Conservation (phyloP, 495 filamentous ascomycete genomes). For the Rostrohypoxylon terebratum region DNA sequence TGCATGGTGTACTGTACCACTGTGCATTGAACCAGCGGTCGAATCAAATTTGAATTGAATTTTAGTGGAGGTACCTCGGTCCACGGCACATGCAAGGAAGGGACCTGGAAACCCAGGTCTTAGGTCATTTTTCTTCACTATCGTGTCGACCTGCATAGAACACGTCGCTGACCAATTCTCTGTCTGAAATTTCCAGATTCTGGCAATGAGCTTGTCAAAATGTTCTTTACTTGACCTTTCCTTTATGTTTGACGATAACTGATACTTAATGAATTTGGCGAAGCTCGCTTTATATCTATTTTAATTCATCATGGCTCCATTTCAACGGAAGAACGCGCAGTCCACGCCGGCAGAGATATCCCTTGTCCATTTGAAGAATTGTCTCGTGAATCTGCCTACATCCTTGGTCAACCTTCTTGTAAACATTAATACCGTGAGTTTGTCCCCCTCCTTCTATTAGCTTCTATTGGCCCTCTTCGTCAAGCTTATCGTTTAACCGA, state of each 20-base stretch:
- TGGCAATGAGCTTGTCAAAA: neutral
- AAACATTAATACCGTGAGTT: slow-evolving; percentile 85
- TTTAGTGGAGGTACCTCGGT: slow-evolving; percentile 41
- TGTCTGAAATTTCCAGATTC: slow-evolving; percentile 12
- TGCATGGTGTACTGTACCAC: too few species aligned
- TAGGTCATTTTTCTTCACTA: slow-evolving; percentile 2
- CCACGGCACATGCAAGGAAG: slow-evolving; percentile 33
- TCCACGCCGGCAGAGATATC: slow-evolving; percentile 79
- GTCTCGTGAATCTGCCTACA: slow-evolving; percentile 91
- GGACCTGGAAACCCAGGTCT: neutral
- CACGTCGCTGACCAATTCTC: neutral
- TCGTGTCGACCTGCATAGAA: neutral
- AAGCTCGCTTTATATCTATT: slow-evolving; percentile 34
- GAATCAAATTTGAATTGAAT: slow-evolving; percentile 10
- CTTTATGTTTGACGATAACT: neutral
- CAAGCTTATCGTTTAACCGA: neutral
- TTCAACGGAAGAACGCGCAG: slow-evolving; percentile 67
- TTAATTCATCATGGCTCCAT: slow-evolving; percentile 64
- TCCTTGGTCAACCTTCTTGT: slow-evolving; percentile 84
- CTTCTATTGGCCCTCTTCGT: neutral
- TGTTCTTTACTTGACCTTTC: neutral
- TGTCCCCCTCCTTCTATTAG: neutral
- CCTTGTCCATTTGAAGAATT: slow-evolving; percentile 87
- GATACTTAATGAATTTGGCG: neutral
- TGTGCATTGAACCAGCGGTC: neutral